These are phyloP conservation scores for Sequoiadendron giganteum DNA, from an alignment of 75 land plant species.

Conservation along the genomic window DNA sequence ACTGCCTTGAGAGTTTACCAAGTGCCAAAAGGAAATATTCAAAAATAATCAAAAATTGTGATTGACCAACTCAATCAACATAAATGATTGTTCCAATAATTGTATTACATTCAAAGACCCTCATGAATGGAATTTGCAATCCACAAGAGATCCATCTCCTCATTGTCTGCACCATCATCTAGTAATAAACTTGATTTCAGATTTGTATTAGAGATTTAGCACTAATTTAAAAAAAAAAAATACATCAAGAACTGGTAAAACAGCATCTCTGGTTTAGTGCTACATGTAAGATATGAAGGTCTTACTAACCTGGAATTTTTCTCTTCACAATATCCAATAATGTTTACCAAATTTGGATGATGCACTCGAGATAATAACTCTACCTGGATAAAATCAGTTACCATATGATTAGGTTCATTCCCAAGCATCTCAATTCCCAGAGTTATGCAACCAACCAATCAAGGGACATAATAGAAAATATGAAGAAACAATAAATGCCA, in stretches of 20 bases:
- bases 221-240: neutral
- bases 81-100: neutral
- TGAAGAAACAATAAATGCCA: too few relatives aligned
- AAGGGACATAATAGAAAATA: too few relatives aligned
- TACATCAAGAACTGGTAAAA: neutral
- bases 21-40: too few relatives aligned
- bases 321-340: slow-evolving; percentile 31
- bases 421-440: too few relatives aligned
- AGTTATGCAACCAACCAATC: too few relatives aligned
- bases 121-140: neutral
- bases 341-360: slow-evolving; percentile 22
- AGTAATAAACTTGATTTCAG: neutral
- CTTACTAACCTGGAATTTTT: slow-evolving; percentile 16
- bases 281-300: neutral
- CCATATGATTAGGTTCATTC: neutral
- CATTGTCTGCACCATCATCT: neutral
- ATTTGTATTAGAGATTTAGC: neutral
- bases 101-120: neutral
- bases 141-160: neutral
- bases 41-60: too few relatives aligned
- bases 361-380: slow-evolving; percentile 25
- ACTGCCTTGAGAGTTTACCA: too few relatives aligned
- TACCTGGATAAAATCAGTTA: slow-evolving; percentile 10
- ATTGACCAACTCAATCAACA: too few relatives aligned
- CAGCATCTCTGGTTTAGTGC: neutral